These are phyloP conservation scores for Protomyces gravidus DNA, from an alignment of 1,139 yeast genomes.

Conservation along the genomic window DNA sequence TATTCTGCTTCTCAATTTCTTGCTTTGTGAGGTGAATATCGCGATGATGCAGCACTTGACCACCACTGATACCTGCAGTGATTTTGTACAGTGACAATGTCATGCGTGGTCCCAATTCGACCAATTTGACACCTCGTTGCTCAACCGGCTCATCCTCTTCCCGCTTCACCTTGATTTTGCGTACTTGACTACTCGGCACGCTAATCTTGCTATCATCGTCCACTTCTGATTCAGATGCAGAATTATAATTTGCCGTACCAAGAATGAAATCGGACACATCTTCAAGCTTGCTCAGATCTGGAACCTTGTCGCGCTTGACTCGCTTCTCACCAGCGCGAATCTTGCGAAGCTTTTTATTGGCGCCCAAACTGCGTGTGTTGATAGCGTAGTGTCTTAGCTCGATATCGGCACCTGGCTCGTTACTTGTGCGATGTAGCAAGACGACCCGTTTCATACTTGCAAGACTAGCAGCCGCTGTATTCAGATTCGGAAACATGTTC, in stretches of 20 bases:
- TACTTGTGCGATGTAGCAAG: conserved; percentile 60
- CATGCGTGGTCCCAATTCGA: conserved; percentile 91
- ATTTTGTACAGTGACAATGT: conserved; percentile 72
- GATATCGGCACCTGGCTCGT: conserved; percentile 62
- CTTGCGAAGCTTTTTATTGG: conserved; percentile 72
- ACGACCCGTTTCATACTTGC: conserved; percentile 75
- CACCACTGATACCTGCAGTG: conserved; percentile 84
- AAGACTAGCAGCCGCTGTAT: conserved; percentile 71
- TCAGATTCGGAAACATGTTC: conserved; percentile 91
- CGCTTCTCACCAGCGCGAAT: conserved; percentile 47
- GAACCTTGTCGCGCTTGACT: conserved; percentile 55
- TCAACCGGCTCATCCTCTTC: conserved; percentile 41
- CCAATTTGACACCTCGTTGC: conserved; percentile 84
- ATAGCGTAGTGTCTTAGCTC: conserved; percentile 89
- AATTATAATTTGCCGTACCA: conserved; percentile 73
- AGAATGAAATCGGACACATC: conserved; percentile 81
- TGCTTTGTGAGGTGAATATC: conserved; percentile 25
- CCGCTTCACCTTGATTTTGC: conserved; percentile 30
- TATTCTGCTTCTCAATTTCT: conserved; percentile 30
- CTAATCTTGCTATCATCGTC: conserved; percentile 86
- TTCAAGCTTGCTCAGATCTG: conserved; percentile 61
- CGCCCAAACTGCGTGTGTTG: conserved; percentile 80
- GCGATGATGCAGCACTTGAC: conserved; percentile 82
- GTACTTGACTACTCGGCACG: conserved; percentile 47
- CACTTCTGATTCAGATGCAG: conserved; percentile 87